Evolutionary conservation across 2,329 filamentous ascomycete genomes (phyloP), one percentile per base, ranked within the genome.

Genomic region (Paecilomyces variotii): DNA sequence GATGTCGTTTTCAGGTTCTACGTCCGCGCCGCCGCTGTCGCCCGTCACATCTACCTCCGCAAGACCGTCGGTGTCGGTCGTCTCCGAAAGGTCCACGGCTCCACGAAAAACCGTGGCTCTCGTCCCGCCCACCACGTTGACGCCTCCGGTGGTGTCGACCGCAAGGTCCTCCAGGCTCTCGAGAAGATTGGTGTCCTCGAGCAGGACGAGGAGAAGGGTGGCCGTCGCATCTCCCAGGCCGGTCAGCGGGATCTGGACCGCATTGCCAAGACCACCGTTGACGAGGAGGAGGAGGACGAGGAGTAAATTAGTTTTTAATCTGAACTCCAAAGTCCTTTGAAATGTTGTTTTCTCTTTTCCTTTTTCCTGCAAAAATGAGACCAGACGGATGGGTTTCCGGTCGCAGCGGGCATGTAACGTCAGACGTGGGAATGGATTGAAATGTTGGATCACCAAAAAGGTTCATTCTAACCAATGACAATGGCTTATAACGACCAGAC

Each of bases 171-270:
- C 79, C 94, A 99, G 86, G 84, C 92, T 63, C 89, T 99, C 61
- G 94, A 97, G 89, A 97, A 97, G 89, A 97, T 99, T 74, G 92
- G 93, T 79, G 92, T 99, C 71, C 83, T 99, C 64, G 94, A 99
- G 88, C 84, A 89, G 76, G 93, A 97, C 73, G 93, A 97, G 86
- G 93, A 97, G 70, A 96, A 96, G 87, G 94, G 94, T 80, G 94
- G 94, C 75, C 90, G 94, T 77, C 88, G 94, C 79, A 97, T 99
- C 82, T 97, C 94, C 74, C 91, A 97, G 85, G 87, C 87, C 75
- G 94, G 94, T 77, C 92, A 97, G 87, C 90, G 94, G 85, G 94
- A 99, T 89, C 86, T 99, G 85, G 94, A 97, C 85, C 93, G 85
- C 79, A 92, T 93, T 72, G 89, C 89, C 75, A 87, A 89, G 83